These are phyloP conservation scores for Backusella westeae DNA, from an alignment of 192 early-diverging fungal genomes.

Conservation along the genomic window DNA sequence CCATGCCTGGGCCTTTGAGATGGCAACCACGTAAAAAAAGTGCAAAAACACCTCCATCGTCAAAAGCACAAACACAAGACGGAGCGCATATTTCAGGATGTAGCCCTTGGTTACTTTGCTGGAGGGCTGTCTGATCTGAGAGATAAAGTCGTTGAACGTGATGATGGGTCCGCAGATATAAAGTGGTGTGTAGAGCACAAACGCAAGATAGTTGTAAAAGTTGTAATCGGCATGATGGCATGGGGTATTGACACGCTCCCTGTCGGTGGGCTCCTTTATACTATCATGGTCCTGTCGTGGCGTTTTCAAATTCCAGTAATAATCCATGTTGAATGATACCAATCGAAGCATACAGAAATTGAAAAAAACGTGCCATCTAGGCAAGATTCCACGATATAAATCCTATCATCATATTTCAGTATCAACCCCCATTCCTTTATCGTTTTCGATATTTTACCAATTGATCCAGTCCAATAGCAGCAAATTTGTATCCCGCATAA, in stretches of 20 bases:
- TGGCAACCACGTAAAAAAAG: constrained; percentile 83
- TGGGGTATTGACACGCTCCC: constrained; percentile 58
- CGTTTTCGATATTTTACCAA: background rate
- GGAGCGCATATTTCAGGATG: constrained; percentile 56
- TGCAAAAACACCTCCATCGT: constrained; percentile 90
- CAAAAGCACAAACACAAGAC: constrained; percentile 60
- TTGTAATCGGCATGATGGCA: constrained; percentile 68
- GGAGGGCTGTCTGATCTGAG: constrained; percentile 55
- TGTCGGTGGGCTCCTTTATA: constrained; percentile 39
- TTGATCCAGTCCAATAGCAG: background rate
- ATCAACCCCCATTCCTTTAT: background rate
- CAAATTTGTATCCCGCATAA: constrained; percentile 74
- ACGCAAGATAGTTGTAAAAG: constrained; percentile 74
- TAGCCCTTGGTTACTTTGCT: constrained; percentile 16
- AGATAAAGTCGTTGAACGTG: constrained; percentile 89
- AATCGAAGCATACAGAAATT: constrained; percentile 88
- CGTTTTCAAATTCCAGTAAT: constrained; percentile 66
- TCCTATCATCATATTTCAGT: constrained; percentile 43
- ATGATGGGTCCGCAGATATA: constrained; percentile 95
- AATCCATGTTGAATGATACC: constrained; percentile 93
- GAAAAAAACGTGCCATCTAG: constrained; percentile 87
- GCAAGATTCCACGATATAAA: constrained; percentile 61
- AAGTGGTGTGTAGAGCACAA: constrained; percentile 86
- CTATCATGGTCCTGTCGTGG: constrained; percentile 14
- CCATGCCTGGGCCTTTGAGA: constrained; percentile 84